Evolutionary conservation across 164 flowering plant genomes (phyloP).

Genomic region (Aristolochia contorta): DNA sequence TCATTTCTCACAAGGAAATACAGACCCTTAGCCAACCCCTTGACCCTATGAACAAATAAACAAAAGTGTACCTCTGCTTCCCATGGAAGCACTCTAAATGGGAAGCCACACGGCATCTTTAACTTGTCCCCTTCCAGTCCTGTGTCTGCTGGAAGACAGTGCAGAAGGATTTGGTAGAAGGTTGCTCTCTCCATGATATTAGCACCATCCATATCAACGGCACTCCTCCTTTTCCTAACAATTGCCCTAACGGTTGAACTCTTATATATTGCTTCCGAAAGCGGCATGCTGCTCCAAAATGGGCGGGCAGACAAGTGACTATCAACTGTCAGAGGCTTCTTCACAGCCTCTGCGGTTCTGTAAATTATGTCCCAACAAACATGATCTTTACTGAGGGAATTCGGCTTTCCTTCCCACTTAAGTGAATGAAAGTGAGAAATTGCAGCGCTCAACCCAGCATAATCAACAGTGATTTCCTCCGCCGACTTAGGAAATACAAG

Average conservation of each 20-base stretch:
- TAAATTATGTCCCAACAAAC: slow-evolving; percentile 84
- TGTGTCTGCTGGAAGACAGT: slow-evolving; percentile 80
- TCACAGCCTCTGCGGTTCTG: slow-evolving; percentile 63
- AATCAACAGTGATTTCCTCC: slow-evolving; percentile 39
- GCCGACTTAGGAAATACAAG: slow-evolving; percentile 51
- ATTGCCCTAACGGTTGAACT: slow-evolving; percentile 49
- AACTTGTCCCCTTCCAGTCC: slow-evolving; percentile 42
- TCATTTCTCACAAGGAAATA: slow-evolving; percentile 92
- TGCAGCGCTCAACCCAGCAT: slow-evolving; percentile 33
- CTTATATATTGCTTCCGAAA: slow-evolving; percentile 47
- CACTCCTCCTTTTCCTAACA: slow-evolving; percentile 86
- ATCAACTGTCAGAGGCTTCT: slow-evolving; percentile 45
- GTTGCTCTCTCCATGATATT: slow-evolving; percentile 49
- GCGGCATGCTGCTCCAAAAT: slow-evolving; percentile 29
- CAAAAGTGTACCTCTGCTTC: slow-evolving; percentile 72
- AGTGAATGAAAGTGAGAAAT: slow-evolving; percentile 32
- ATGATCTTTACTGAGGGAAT: slow-evolving; percentile 78
- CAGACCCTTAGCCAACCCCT: slow-evolving; percentile 64
- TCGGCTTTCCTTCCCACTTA: slow-evolving; percentile 77
- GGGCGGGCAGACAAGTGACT: slow-evolving; percentile 21
- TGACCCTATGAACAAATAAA: slow-evolving; percentile 77
- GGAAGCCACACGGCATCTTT: slow-evolving; percentile 52
- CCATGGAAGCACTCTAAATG: slow-evolving; percentile 83
- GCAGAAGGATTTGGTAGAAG: slow-evolving; percentile 80
- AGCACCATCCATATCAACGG: slow-evolving; percentile 89